These are phyloP conservation scores for Picochlorum sp. DNA, from an alignment of 139 green algal species.

Conservation along the genomic window DNA sequence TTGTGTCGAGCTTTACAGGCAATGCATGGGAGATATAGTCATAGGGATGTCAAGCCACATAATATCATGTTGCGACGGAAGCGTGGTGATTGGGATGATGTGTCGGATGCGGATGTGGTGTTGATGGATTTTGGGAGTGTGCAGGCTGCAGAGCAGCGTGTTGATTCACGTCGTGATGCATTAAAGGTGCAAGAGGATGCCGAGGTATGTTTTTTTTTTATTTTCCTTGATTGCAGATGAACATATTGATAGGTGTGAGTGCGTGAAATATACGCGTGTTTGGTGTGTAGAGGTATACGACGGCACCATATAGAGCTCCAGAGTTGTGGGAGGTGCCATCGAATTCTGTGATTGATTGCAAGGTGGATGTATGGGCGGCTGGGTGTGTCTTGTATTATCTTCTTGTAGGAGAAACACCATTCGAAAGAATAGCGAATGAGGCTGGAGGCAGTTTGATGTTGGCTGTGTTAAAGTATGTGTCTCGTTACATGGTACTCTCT, in stretches of 20 bases:
- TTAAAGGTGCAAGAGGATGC: slow-evolving; percentile 69
- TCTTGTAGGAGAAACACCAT: slow-evolving; percentile 68
- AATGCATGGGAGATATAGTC: slow-evolving; percentile 57
- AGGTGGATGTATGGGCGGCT: slow-evolving; percentile 77
- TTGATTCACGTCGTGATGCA: slow-evolving; percentile 53
- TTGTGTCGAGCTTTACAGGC: slow-evolving; percentile 46
- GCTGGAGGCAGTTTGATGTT: slow-evolving; percentile 71
- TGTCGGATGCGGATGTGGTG: slow-evolving; percentile 26
- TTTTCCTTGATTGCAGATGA: not conserved
- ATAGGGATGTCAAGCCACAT: slow-evolving; percentile 85
- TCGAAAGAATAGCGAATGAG: slow-evolving; percentile 63
- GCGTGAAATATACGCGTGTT: not conserved
- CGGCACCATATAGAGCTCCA: slow-evolving; percentile 78
- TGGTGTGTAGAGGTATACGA: slow-evolving; percentile 18
- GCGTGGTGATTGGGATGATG: not conserved
- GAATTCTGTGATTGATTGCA: slow-evolving; percentile 53
- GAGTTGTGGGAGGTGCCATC: slow-evolving; percentile 86
- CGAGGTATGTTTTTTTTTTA: slow-evolving; percentile 38
- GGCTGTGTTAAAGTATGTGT: slow-evolving; percentile 60
- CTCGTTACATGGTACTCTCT: too few species aligned
- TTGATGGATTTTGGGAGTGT: slow-evolving; percentile 79
- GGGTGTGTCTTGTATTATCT: slow-evolving; percentile 74
- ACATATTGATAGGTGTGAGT: not conserved
- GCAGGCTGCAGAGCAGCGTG: slow-evolving; percentile 14
- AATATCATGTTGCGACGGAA: slow-evolving; percentile 63